phyloP scores from a whole-genome alignment of 2,329 filamentous ascomycete species.

The Paecilomyces formosus region DNA sequence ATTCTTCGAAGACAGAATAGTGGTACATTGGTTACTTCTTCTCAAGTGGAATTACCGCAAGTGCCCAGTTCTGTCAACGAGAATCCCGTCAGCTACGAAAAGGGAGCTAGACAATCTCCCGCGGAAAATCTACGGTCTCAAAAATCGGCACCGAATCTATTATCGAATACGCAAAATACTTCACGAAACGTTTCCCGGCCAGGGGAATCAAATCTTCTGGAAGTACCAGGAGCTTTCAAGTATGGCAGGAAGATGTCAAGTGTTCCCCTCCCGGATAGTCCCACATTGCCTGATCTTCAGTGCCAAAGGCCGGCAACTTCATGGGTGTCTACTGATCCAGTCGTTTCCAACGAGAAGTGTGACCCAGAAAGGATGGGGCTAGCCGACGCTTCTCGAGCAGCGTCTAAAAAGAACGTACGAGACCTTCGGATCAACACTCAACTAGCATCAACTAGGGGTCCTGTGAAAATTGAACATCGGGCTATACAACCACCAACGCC shows the following conservation, averaged over 20 bases:
- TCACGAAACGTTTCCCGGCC: slow-evolving; percentile 7
- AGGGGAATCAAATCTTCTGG: slow-evolving; percentile 15
- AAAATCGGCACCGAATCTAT: slow-evolving; percentile 25
- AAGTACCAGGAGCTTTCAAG: slow-evolving; percentile 24
- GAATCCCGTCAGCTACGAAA: not conserved
- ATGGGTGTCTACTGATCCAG: not conserved
- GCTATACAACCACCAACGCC: slow-evolving; percentile 31
- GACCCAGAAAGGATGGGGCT: not conserved
- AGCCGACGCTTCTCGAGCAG: slow-evolving; percentile 10
- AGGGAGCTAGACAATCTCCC: not conserved
- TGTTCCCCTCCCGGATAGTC: not conserved
- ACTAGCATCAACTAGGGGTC: slow-evolving; percentile 18
- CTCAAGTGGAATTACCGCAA: slow-evolving; percentile 15
- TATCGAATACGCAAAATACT: slow-evolving; percentile 9
- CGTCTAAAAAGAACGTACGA: slow-evolving; percentile 28
- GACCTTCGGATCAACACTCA: slow-evolving; percentile 35
- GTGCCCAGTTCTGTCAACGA: not conserved
- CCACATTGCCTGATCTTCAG: not conserved
- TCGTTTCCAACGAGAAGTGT: not conserved
- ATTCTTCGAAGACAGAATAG: not conserved
- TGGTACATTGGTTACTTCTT: slow-evolving; percentile 5
- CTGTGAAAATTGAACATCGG: slow-evolving; percentile 22
- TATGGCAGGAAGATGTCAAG: slow-evolving; percentile 23
- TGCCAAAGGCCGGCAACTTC: not conserved
- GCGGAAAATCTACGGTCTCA: slow-evolving; percentile 16